These are phyloP conservation scores for Penicillium sp. DNA, from an alignment of 2,329 filamentous ascomycete species.

Conservation along the genomic window DNA sequence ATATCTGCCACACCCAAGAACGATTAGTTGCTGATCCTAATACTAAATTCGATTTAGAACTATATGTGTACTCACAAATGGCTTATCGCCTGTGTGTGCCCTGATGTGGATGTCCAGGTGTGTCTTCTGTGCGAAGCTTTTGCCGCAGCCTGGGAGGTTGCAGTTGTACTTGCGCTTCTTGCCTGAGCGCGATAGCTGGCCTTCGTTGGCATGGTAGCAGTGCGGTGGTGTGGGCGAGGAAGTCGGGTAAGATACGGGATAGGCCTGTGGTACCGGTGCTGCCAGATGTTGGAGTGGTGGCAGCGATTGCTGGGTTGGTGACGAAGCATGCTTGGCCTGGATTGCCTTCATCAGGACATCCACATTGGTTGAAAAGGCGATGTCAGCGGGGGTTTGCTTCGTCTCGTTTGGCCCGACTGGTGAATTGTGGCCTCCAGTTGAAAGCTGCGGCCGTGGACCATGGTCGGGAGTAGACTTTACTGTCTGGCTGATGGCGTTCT, in stretches of 20 bases:
- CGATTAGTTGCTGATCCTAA: background rate
- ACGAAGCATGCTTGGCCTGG: conserved; percentile 59
- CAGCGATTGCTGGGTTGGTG: conserved; percentile 33
- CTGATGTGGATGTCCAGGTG: conserved; percentile 87
- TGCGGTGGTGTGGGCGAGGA: conserved; percentile 15
- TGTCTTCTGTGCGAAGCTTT: conserved; percentile 86
- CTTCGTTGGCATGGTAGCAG: conserved; percentile 33
- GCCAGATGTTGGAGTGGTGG: conserved; percentile 39
- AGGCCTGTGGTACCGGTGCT: conserved; percentile 24
- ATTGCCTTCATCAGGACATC: conserved; percentile 88
- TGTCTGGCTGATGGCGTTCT: conserved; percentile 37
- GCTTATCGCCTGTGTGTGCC: conserved; percentile 85
- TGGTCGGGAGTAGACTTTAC: conserved; percentile 19
- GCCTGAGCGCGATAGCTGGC: conserved; percentile 35
- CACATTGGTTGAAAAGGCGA: conserved; percentile 75
- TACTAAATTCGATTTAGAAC: background rate
- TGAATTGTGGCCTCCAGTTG: background rate
- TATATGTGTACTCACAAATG: conserved; percentile 65
- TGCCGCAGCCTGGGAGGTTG: conserved; percentile 69
- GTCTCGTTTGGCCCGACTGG: background rate
- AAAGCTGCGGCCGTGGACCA: background rate
- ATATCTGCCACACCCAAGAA: conserved; percentile 50
- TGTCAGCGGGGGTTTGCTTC: conserved; percentile 40
- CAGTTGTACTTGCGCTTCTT: conserved; percentile 70
- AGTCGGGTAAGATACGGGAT: conserved; percentile 24